Evolutionary conservation across 2,329 filamentous ascomycete genomes (phyloP).

Genomic region (Aureobasidium sp.): DNA sequence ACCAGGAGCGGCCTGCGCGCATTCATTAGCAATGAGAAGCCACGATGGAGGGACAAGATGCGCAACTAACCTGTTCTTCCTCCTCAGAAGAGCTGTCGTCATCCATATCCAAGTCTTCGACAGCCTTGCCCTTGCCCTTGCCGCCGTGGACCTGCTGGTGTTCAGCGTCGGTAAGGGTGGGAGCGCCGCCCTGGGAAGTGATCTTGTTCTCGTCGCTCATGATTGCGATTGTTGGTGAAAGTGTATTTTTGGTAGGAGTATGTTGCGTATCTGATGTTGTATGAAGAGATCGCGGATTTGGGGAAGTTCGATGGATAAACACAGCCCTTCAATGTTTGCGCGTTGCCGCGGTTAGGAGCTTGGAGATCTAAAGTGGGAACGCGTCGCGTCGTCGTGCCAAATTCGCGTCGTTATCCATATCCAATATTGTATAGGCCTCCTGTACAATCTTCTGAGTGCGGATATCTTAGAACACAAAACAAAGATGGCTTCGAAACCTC

Average conservation of each 20-base stretch:
- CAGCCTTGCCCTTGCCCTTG: conserved; percentile 72
- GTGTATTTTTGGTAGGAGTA: not conserved
- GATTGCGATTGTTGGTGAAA: conserved; percentile 16
- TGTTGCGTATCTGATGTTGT: not conserved
- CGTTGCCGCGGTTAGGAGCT: conserved; percentile 9
- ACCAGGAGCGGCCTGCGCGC: conserved; percentile 7
- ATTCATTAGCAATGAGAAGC: conserved; percentile 11
- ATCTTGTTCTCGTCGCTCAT: conserved; percentile 25
- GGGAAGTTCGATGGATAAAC: conserved; percentile 2
- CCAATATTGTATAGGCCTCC: too few relatives aligned
- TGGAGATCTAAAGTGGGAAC: too few relatives aligned
- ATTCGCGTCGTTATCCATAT: not conserved
- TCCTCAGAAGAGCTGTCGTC: conserved; percentile 62
- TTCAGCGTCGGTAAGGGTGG: conserved; percentile 23
- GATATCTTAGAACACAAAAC: not conserved
- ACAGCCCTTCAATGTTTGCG: conserved; percentile 13
- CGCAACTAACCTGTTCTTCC: conserved; percentile 47
- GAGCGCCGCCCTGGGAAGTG: conserved; percentile 19
- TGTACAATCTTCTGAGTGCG: too few relatives aligned
- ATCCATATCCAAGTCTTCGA: conserved; percentile 61
- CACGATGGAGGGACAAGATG: not conserved
- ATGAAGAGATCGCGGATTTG: not conserved
- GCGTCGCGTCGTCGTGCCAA: not conserved
- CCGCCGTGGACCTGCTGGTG: conserved; percentile 41
- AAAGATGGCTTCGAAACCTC: conserved; percentile 41